Percentiles rank a stretch among this genome's conserved stretches.
Evolutionary conservation across 371 early-diverging fungal species (phyloP).

Genomic region (Astathelohania contejeani): DNA sequence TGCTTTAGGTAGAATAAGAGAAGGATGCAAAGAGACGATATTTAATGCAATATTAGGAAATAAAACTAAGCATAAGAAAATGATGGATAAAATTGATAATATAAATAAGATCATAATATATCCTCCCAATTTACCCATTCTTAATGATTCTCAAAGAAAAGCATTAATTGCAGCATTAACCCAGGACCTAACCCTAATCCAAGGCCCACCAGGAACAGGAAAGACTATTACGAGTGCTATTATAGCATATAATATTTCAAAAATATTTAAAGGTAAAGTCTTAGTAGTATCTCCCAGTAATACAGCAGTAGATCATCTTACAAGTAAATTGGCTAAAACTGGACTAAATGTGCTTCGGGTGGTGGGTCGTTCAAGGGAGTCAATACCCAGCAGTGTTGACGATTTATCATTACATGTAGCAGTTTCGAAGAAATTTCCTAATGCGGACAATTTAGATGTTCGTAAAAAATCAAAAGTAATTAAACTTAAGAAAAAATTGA

Average conservation of each 20-base stretch:
- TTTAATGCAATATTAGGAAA: too few relatives aligned
- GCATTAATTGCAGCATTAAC: constrained; percentile 71
- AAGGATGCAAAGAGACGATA: too few relatives aligned
- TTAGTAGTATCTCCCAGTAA: constrained; percentile 93
- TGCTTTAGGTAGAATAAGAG: too few relatives aligned
- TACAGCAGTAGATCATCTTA: constrained; percentile 91
- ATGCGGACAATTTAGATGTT: constrained; percentile 66
- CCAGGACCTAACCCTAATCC: constrained; percentile 80
- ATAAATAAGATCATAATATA: too few relatives aligned
- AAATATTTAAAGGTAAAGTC: constrained; percentile 56
- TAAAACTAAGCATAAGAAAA: too few relatives aligned
- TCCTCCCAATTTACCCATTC: constrained; percentile 73
- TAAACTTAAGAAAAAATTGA: constrained; percentile 62
- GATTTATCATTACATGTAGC: constrained; percentile 77
- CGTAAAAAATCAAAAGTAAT: constrained; percentile 59
- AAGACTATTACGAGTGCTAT: constrained; percentile 90
- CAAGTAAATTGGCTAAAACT: constrained; percentile 74
- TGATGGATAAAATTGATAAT: too few relatives aligned
- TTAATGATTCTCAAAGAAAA: constrained; percentile 85
- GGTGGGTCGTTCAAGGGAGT: constrained; percentile 76
- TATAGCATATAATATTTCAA: constrained; percentile 71
- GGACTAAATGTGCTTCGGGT: constrained; percentile 83
- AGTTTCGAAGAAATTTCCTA: constrained; percentile 63
- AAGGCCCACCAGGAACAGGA: constrained; percentile 58
- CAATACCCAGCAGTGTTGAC: constrained; percentile 60